Evolutionary conservation across 2,329 filamentous ascomycete species (phyloP), one percentile per base, ranked within the genome.

Genomic region (Gaeumannomyces sp.): DNA sequence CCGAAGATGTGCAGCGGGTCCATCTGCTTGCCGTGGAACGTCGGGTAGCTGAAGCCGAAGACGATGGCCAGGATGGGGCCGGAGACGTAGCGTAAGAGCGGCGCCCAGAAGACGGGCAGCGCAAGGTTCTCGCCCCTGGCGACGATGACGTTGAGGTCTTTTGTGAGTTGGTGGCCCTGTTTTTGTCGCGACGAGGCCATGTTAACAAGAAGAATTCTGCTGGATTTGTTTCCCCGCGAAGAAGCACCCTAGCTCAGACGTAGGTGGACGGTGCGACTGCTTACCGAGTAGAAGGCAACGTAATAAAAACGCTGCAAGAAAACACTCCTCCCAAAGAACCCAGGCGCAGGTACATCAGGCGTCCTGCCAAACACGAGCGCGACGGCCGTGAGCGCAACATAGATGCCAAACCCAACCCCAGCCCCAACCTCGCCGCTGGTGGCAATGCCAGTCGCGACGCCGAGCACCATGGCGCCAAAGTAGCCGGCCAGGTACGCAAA

Each of bases 281-380:
- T 73, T 77, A 84, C 83, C n/a, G 83, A 86, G 72, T 86, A 86
- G 67, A 85, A 83, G 0, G 76, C 74, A 45, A 85, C 69, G 66
- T 80, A 86, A 81, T 82, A 86, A 60, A 85, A 78, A 1, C 76
- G 76, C 53, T 73, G 71, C 1, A 77, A 50, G 29, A 78, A 71
- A 0, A 68, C 65, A 53, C 77, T 82, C 7, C 69, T 69, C 4
- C 73, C 73, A 73, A 79, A 84, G 67, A 80, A 78, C 1, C 72
- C 72, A 0, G 81, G 75, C 0, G 80, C 79, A 6, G 69, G 69
- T 1, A 72, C 70, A 60, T 77, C 73, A 0, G 83, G 82, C 0
- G 74, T 78, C 63, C 75, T 79, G 7, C 76, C 75, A n/a, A 83
- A 68, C 3, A 77, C 19, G 7, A 77, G 67, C 3, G 82, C 75